Base-by-base conservation (phyloP, 805 yeast species). In the Ogataea glucozyma region DNA sequence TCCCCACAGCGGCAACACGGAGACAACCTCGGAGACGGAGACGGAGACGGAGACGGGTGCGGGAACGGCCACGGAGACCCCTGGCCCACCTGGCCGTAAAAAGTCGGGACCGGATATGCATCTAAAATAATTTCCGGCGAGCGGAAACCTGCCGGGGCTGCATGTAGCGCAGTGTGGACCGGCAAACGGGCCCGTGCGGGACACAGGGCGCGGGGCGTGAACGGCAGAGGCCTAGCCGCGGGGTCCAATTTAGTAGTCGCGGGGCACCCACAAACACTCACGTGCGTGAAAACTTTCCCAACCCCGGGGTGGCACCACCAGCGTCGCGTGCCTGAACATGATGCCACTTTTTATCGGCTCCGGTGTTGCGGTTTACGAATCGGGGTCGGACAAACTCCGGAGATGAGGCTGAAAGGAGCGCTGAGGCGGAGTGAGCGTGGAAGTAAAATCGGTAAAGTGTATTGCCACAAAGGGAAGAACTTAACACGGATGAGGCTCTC, bases 1-100 rank as follows among this genome's bases (percentile, higher is more conserved):
- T 23, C 38, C 38, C 27, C 38, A 34, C 36, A 30, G 38, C 38
- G 38, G 38, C 26, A 34, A 34, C 38, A 34, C 38, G 38, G 38
- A 34, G 38, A 34, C 38, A 29, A 29, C 29, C 22, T 34, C 38
- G 38, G 38, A 34, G 38, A 31, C 35, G 35, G 33, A 31, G 33
- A 31, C 33, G 33, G 35, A 31, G 35, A 34, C 24, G 38, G 22
- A 24, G 18, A 27, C 31, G 31, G 31, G 16, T 9, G 16, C 31
- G 31, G n/a, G n/a, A 27, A n/a, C n/a, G n/a, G n/a, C n/a, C n/a
- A 24, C 38, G 38, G 38, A 34, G 38, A 22, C 37, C 37, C 37
- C 38, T 23, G 27, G 38, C 13, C 29, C 38, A 34, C 38, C 12
- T 9, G 11, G 5, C 22, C 38, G 38, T 34, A 34, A 10, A 34